Conservation (phyloP, 768 basidiomycete species). For the Termitomyces titanicus region DNA sequence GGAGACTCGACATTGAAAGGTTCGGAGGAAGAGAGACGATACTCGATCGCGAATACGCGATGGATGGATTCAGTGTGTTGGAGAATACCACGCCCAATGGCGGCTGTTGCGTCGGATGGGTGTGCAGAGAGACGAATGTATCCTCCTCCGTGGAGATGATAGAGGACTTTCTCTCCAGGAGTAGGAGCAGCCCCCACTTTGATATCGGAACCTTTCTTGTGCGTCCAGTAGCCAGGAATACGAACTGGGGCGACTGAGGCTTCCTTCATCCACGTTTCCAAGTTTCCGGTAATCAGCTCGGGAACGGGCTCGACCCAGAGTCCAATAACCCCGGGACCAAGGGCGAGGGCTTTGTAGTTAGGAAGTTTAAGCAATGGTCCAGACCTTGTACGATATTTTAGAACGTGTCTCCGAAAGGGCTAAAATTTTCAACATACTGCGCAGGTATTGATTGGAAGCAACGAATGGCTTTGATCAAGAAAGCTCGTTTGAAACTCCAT, state of each 20-base stretch:
- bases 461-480: constrained; percentile 34
- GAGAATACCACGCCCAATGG: constrained; percentile 45
- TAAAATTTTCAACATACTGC: constrained; percentile 23
- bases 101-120: constrained; percentile 43
- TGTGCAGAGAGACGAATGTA: constrained; percentile 54
- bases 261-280: constrained; percentile 36
- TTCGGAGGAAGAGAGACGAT: constrained; percentile 54
- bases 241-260: constrained; percentile 36
- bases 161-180: constrained; percentile 54
- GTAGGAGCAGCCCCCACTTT: constrained; percentile 33
- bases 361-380: constrained; percentile 30
- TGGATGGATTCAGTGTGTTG: constrained; percentile 37
- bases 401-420: not conserved
- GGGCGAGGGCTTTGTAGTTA: constrained; percentile 36
- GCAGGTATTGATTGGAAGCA: constrained; percentile 18
- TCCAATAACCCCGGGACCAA: constrained; percentile 39
- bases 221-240: constrained; percentile 59
- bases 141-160: constrained; percentile 64
- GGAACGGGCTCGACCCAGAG: constrained; percentile 45
- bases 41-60: constrained; percentile 64
- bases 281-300: constrained; percentile 38
- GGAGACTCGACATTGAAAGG: constrained; percentile 44
- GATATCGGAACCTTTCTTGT: constrained; percentile 36
- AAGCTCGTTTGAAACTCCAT: constrained; percentile 40
- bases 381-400: constrained; percentile 21